Base-by-base conservation (phyloP, 768 basidiomycete genomes). In the Strobilomyces confusus region DNA sequence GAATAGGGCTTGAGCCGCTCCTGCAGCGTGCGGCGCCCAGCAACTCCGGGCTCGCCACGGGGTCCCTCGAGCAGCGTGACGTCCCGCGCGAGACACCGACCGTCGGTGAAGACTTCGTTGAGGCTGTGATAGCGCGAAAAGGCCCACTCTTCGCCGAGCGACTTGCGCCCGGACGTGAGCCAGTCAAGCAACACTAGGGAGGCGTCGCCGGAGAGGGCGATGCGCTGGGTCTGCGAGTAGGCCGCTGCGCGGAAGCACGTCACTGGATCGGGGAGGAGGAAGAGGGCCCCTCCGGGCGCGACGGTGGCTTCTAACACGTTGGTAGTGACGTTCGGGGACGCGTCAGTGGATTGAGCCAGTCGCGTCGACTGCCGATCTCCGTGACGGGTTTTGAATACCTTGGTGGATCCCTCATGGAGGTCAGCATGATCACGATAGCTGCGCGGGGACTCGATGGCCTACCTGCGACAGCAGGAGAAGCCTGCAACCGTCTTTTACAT, bases 251-350 rank as follows among this genome's bases (percentile, higher is more conserved):
- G 80, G 73, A 95, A 98, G 69, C 94, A 97, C 20, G 94, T 92
- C 44, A 97, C 91, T 22, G 94, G 92, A 63, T 95, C 89, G 1
- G 94, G 95, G 26, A 98, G 81, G 44, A 97, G 78, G 63, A 94
- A 82, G 46, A 98, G 76, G 2, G 80, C 73, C 36, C 84, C 76
- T 1, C 69, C 63, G 2, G 80, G 62, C 5, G 75, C 71, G 44
- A 97, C 69, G 9, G 63, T 71, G 48, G 85, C 83, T 37, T 78
- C 75, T 64, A 89, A 73, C n/a, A 73, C 73, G 65, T 94, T 90
- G 37, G 69, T 75, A 7, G 90, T 94, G 45, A 69, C 57, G 12
- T 55, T 44, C 45, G 54, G 36, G 4, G 37, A 22, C 48, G 47
- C 33, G 17, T 57, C 52, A 48, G 44, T 53, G 41, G 44, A 43